phyloP scores from a whole-genome alignment of 495 filamentous ascomycete genomes.

The Xylaria palmicola region DNA sequence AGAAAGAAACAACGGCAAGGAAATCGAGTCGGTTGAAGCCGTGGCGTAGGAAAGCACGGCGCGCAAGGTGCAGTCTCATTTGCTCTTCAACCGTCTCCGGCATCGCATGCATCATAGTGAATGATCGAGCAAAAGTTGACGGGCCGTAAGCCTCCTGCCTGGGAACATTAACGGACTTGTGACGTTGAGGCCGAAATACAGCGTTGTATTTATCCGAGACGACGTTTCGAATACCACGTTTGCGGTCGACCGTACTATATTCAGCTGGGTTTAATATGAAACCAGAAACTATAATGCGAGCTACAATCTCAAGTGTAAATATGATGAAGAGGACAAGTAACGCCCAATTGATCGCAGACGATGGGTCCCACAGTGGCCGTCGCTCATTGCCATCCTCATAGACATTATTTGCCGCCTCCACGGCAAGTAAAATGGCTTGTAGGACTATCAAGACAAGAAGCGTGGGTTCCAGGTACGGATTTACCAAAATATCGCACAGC shows the following conservation, averaged over 20 bases:
- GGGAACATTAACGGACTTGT: slow-evolving; percentile 57
- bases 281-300: slow-evolving; percentile 86
- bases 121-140: slow-evolving; percentile 75
- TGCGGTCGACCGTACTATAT: slow-evolving; percentile 76
- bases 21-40: slow-evolving; percentile 96
- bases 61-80: slow-evolving; percentile 78
- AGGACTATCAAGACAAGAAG: slow-evolving; percentile 85
- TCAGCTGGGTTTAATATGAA: slow-evolving; percentile 83
- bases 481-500: slow-evolving; percentile 85
- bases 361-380: slow-evolving; percentile 59
- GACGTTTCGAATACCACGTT: slow-evolving; percentile 68
- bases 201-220: slow-evolving; percentile 70
- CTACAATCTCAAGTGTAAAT: slow-evolving; percentile 82
- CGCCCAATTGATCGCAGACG: slow-evolving; percentile 69
- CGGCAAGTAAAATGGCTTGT: slow-evolving; percentile 80
- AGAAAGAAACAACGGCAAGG: slow-evolving; percentile 92
- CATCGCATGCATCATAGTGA: slow-evolving; percentile 68
- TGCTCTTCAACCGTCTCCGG: slow-evolving; percentile 72
- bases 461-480: slow-evolving; percentile 80
- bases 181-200: slow-evolving; percentile 77
- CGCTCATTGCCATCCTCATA: slow-evolving; percentile 51
- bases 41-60: slow-evolving; percentile 90
- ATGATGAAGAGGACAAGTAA: slow-evolving; percentile 83
- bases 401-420: slow-evolving; percentile 73
- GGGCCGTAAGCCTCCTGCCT: slow-evolving; percentile 47